Conservation (phyloP, 1,284 basidiomycete genomes). For the Limonomyces culmigenus region DNA sequence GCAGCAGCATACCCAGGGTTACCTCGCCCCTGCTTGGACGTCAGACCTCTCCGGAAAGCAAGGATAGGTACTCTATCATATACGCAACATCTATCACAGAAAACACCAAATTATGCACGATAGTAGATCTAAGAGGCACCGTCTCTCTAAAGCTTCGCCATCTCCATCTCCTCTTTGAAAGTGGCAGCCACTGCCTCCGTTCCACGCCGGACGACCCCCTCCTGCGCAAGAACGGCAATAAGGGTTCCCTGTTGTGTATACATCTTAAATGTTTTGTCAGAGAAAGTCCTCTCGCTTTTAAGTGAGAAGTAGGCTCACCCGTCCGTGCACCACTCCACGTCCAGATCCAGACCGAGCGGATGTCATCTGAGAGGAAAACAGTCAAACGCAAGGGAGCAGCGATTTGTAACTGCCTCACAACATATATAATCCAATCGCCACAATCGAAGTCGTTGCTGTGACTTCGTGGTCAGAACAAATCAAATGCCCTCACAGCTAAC, state of each 20-base stretch:
- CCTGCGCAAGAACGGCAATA: constrained; percentile 68
- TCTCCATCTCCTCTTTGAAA: too few species aligned
- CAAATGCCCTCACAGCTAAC: constrained; percentile 7
- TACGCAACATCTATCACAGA: too few species aligned
- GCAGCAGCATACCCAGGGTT: too few species aligned
- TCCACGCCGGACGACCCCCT: constrained; percentile 71
- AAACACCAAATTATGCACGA: too few species aligned
- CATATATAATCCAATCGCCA: constrained; percentile 67
- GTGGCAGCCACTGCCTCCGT: too few species aligned
- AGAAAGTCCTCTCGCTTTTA: neutral
- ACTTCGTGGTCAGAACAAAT: constrained; percentile 1
- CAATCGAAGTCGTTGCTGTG: constrained; percentile 59
- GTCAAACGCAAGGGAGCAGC: constrained; percentile 2
- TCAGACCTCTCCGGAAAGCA: too few species aligned
- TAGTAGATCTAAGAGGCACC: too few species aligned
- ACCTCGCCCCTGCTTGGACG: too few species aligned
- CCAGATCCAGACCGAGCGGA: constrained; percentile 56
- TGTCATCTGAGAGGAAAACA: constrained; percentile 29
- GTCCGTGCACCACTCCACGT: constrained; percentile 58
- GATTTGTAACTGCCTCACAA: constrained; percentile 25
- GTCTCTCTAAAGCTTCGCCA: too few species aligned
- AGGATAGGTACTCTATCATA: too few species aligned
- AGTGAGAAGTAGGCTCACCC: constrained; percentile 22
- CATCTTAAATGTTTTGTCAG: constrained; percentile 25
- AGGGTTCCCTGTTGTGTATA: constrained; percentile 58